A percentile compares a stretch with the other conserved stretches of the same genome.
These are phyloP conservation scores for Amanita subjunquillea DNA, from an alignment of 768 basidiomycete species.

Conservation along the genomic window DNA sequence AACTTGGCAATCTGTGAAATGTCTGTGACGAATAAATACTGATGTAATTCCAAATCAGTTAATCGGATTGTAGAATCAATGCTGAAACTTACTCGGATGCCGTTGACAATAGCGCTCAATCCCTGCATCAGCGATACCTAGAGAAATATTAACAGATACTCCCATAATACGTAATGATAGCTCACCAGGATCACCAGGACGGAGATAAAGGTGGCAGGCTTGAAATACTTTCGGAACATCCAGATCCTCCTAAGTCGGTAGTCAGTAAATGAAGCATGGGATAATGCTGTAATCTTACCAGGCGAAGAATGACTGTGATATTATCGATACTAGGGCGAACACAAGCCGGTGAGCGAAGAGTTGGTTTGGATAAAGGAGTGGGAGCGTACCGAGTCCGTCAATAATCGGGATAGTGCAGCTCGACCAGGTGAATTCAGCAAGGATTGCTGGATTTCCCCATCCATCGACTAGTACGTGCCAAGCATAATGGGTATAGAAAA, in stretches of 20 bases:
- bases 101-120: constrained; percentile 1
- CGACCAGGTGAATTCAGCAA: constrained; percentile 1
- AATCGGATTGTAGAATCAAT: background rate
- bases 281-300: background rate
- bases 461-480: background rate
- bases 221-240: constrained; percentile 1
- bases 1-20: constrained; percentile 1
- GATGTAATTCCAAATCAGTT: background rate
- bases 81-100: background rate
- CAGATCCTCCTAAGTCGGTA: background rate
- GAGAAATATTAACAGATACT: too few relatives aligned
- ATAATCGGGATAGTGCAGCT: constrained; percentile 3
- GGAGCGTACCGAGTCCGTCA: background rate
- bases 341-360: background rate
- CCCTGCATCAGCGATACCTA: constrained; percentile 1
- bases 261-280: background rate
- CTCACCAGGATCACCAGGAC: background rate
- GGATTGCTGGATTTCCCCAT: constrained; percentile 1
- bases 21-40: constrained; percentile 4
- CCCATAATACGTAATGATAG: background rate
- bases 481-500: constrained; percentile 1
- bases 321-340: background rate
- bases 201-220: background rate
- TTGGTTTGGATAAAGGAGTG: background rate
- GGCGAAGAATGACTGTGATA: constrained; percentile 3